These are phyloP conservation scores for Aegilops speltoides DNA, from an alignment of 176 grass and related monocot species.

Conservation along the genomic window DNA sequence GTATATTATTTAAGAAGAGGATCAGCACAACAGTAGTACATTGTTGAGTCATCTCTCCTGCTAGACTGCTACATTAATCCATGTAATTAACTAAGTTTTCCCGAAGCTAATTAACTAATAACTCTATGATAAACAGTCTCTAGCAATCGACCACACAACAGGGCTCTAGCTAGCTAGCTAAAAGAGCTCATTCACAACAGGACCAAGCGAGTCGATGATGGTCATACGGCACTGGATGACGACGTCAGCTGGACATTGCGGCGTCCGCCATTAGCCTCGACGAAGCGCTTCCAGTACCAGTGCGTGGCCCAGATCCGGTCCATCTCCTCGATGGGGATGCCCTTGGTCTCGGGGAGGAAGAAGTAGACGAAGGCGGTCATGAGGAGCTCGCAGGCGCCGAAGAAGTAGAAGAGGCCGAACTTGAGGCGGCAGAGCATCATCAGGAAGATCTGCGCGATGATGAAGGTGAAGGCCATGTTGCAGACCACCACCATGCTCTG, in stretches of 20 bases:
- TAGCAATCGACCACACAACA: no score
- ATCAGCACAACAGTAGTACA: neutral
- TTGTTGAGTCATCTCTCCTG: neutral
- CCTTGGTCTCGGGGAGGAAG: slow-evolving; percentile 54
- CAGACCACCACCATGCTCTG: slow-evolving; percentile 46
- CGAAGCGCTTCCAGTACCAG: slow-evolving; percentile 46
- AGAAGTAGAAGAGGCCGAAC: slow-evolving; percentile 49
- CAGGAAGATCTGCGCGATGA: slow-evolving; percentile 64
- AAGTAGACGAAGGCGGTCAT: slow-evolving; percentile 43
- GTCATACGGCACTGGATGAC: neutral
- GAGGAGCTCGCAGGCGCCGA: slow-evolving; percentile 49
- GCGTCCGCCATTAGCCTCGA: neutral
- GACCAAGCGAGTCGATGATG: neutral
- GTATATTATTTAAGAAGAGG: neutral
- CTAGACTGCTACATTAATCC: neutral
- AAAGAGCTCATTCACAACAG: neutral
- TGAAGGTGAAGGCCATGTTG: slow-evolving; percentile 37
- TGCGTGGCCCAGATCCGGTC: slow-evolving; percentile 28
- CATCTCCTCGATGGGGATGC: slow-evolving; percentile 51
- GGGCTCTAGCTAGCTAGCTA: neutral
- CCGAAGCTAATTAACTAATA: neutral
- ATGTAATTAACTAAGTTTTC: neutral
- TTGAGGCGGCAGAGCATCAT: slow-evolving; percentile 68
- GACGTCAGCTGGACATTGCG: neutral
- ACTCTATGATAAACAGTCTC: neutral